Conservation (phyloP, 169 alveolate genomes). For the Theileria sp. region DNA sequence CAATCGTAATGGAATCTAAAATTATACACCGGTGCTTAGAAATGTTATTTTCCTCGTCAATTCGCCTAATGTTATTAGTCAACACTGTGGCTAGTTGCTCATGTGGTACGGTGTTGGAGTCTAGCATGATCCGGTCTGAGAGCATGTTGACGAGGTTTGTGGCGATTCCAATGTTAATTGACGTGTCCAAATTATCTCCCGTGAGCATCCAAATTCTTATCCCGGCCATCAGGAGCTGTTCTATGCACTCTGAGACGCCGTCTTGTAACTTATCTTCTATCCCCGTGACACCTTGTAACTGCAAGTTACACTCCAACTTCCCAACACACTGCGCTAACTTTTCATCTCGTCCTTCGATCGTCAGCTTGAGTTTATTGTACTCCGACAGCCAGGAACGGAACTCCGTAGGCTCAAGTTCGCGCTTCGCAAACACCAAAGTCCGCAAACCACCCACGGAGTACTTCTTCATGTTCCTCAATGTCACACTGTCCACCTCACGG, state of each 20-base stretch:
- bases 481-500: slow-evolving; percentile 64
- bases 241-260: slow-evolving; percentile 93
- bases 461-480: slow-evolving; percentile 72
- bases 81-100: slow-evolving; percentile 9
- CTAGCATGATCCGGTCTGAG: slow-evolving; percentile 61
- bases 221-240: slow-evolving; percentile 90
- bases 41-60: slow-evolving; percentile 6
- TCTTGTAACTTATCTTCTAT: slow-evolving; percentile 96
- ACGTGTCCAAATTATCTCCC: slow-evolving; percentile 97
- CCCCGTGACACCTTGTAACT: slow-evolving; percentile 94
- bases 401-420: slow-evolving; percentile 80
- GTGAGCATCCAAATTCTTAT: slow-evolving; percentile 98
- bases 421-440: slow-evolving; percentile 89
- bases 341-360: slow-evolving; percentile 75
- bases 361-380: slow-evolving; percentile 62
- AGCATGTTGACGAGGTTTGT: slow-evolving; percentile 69
- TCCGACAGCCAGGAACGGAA: slow-evolving; percentile 73
- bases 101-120: slow-evolving; percentile 17
- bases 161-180: slow-evolving; percentile 89
- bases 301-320: slow-evolving; percentile 85
- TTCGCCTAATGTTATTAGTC: slow-evolving; percentile 5
- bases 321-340: slow-evolving; percentile 79
- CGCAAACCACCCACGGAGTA: slow-evolving; percentile 84
- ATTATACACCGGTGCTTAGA: slow-evolving; percentile 45
- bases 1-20: slow-evolving; percentile 35